Evolutionary conservation across 1,139 yeast genomes (phyloP), one percentile per base, ranked within the genome.

Genomic region (Kazachstania sp.): DNA sequence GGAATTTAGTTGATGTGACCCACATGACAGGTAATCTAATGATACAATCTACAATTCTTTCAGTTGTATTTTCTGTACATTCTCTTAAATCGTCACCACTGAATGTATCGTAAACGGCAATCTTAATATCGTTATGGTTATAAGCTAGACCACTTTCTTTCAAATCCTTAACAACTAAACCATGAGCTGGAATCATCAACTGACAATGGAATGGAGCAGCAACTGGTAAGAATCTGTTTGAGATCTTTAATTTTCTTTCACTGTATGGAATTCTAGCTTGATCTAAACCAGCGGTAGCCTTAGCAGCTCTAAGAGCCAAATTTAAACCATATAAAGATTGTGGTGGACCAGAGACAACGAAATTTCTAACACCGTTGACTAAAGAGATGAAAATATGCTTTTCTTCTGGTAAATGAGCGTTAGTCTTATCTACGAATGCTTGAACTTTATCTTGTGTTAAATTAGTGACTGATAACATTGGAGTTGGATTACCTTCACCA

Each of bases 321-420:
- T 90, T 90, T 62, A 92, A 79, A 74, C 99, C 99, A 62, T 92
- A 92, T 57, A 92, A 75, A n/a, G 97, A 88, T 74, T 88, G 96
- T 48, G 98, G 97, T 46, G 98, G 98, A 67, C 99, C 99, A 35
- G 95, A 81, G 48, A 92, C 86, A 51, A 92, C 98, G 72, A 88
- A 77, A 70, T 88, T 87, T 72, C 95, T 81, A 43, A 96, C 95
- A 67, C 98, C 98, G 64, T 92, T 92, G 58, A 90, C 77, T 65
- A 92, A 79, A 46, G 97, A 88, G 57, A 92, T 83, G 51, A 83
- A 86, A 63, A 92, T 83, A 65, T 87, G 96, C 71, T 87, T 87
- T 62, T 87, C 95, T 49, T 74, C 71, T 58, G 98, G 97, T 70
- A 92, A 79, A 71, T 90, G 97, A 65, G 83, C 79, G 72, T 92